phyloP scores from a whole-genome alignment of 176 grass and related monocot species.

The Hordeum marinum region DNA sequence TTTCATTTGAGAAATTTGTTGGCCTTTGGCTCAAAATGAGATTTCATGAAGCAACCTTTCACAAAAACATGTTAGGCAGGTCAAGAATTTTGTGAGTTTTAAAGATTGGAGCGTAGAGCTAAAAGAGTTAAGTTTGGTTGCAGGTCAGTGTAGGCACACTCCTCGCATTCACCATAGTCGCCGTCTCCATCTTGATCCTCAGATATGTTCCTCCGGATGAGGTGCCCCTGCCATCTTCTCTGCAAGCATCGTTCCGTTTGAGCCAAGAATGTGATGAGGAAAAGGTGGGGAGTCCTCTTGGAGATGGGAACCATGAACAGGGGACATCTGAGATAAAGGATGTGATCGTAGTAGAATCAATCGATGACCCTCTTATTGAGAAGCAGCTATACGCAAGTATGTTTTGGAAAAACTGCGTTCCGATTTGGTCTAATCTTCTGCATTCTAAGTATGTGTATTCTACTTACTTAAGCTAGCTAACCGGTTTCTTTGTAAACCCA shows the following conservation, averaged over 20 bases:
- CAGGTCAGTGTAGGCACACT: constrained; percentile 91
- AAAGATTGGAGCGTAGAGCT: neutral
- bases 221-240: constrained; percentile 79
- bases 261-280: constrained; percentile 61
- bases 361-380: constrained; percentile 44
- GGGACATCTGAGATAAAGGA: constrained; percentile 42
- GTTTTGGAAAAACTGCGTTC: no score
- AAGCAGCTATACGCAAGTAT: constrained; percentile 65
- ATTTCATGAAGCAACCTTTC: no score
- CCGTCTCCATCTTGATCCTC: constrained; percentile 86
- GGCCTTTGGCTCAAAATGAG: no score
- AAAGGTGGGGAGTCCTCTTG: constrained; percentile 23
- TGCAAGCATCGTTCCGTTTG: constrained; percentile 68
- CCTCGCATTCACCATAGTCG: constrained; percentile 73
- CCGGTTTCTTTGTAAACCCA: neutral
- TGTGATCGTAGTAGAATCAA: constrained; percentile 42
- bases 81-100: neutral
- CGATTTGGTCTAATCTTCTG: neutral
- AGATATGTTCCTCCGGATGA: constrained; percentile 83
- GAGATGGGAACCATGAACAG: constrained; percentile 21
- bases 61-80: neutral
- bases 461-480: neutral
- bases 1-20: neutral
- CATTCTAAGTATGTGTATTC: neutral
- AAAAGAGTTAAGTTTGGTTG: neutral